A percentile compares a stretch with the other conserved stretches of the same genome.
phyloP scores from a whole-genome alignment of 768 basidiomycete species.

The Boletus eberwhitei region DNA sequence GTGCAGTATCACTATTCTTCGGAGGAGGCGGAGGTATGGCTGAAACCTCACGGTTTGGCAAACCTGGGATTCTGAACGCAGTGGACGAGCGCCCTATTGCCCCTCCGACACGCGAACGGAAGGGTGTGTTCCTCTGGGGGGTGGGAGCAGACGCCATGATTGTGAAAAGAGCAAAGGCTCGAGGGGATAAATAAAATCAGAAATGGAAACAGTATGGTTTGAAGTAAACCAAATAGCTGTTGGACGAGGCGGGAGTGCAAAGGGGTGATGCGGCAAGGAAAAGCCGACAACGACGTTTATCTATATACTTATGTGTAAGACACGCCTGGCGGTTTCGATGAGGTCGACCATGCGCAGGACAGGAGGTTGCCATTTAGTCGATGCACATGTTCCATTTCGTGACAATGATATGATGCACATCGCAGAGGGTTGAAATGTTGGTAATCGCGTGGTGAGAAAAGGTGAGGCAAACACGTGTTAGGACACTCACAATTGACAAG shows the following conservation, averaged over 20 bases:
- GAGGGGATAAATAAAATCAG: conserved; percentile 7
- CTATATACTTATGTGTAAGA: conserved; percentile 28
- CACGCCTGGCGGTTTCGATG: conserved; percentile 36
- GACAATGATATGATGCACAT: conserved; percentile 32
- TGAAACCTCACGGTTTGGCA: conserved; percentile 30
- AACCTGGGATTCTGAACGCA: conserved; percentile 41
- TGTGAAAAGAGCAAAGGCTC: conserved; percentile 13
- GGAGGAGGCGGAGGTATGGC: conserved; percentile 24
- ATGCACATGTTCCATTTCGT: conserved; percentile 17
- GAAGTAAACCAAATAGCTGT: conserved; percentile 9
- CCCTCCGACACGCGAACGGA: conserved; percentile 59
- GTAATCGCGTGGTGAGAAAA: conserved; percentile 33
- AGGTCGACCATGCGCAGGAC: conserved; percentile 30
- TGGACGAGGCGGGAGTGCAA: conserved; percentile 18
- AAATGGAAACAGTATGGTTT: conserved; percentile 1
- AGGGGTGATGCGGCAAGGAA: conserved; percentile 17
- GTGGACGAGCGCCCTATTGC: conserved; percentile 62
- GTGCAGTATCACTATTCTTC: conserved; percentile 27
- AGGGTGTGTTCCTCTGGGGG: conserved; percentile 38
- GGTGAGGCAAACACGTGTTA: conserved; percentile 33
- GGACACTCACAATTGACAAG: conserved; percentile 1
- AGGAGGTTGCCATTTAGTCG: conserved; percentile 20
- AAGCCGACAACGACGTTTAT: conserved; percentile 20
- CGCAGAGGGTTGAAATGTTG: conserved; percentile 28
- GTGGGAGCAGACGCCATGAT: conserved; percentile 27